phyloP scores from a whole-genome alignment of 148 eudicot species.

The Pharnaceum exiguum region DNA sequence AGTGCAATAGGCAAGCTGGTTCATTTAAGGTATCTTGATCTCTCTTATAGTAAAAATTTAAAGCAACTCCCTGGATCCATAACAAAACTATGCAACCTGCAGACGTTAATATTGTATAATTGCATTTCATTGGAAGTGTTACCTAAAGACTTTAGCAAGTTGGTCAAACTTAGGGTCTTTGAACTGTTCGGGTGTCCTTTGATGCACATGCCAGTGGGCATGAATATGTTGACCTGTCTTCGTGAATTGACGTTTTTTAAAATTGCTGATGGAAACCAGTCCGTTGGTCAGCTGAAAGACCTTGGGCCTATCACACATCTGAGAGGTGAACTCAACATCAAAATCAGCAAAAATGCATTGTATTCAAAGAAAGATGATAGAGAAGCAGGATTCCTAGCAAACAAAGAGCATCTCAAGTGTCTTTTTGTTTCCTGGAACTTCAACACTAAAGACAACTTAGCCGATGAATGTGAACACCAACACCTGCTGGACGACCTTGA shows the following conservation, averaged over 20 bases:
- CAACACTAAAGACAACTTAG: too few species aligned
- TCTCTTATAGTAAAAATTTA: background rate
- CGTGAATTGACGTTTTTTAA: background rate
- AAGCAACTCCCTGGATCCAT: background rate
- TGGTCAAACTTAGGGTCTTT: background rate
- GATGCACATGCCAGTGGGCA: constrained; percentile 1
- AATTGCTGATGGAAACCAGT: background rate
- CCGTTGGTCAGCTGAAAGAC: constrained; percentile 4
- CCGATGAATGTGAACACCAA: background rate
- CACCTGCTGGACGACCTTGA: constrained; percentile 14
- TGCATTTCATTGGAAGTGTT: background rate
- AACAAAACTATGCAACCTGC: background rate
- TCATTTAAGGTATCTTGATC: constrained; percentile 7
- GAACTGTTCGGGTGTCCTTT: background rate
- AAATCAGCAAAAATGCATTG: background rate
- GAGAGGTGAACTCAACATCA: background rate
- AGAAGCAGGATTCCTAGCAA: background rate
- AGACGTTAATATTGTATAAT: background rate
- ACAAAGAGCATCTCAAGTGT: background rate
- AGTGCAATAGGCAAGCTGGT: background rate
- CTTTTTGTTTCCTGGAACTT: rapidly evolving
- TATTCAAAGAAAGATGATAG: background rate
- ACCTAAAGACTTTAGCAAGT: background rate
- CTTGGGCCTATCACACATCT: background rate
- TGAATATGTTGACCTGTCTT: constrained; percentile 10